Percentiles rank a stretch among this genome's conserved stretches.
phyloP scores from a whole-genome alignment of 1,284 basidiomycete genomes.

The Puccinia novopanici region DNA sequence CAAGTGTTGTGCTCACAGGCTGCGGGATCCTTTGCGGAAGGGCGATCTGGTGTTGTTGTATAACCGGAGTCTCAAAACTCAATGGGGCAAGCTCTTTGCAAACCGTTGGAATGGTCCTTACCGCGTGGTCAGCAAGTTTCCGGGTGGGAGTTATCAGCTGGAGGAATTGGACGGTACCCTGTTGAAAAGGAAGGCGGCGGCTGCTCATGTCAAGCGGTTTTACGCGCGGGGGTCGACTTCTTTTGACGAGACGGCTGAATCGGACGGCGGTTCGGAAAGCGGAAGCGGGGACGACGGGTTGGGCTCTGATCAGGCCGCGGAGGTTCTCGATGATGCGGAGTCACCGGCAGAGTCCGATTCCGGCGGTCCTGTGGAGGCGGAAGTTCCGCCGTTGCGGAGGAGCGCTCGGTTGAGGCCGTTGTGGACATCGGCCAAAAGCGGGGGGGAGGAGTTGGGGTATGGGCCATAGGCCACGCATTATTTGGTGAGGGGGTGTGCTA shows the following conservation, averaged over 20 bases:
- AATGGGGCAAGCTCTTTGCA: constrained; percentile 21
- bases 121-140: background rate
- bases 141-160: background rate
- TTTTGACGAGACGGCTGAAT: background rate
- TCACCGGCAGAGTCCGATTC: no score
- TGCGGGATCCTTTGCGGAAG: background rate
- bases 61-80: background rate
- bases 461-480: no score
- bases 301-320: background rate
- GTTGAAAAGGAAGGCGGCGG: background rate
- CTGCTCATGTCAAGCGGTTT: background rate
- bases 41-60: constrained; percentile 30
- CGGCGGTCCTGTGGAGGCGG: no score
- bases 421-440: no score
- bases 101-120: constrained; percentile 30
- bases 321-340: no score
- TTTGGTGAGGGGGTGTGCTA: no score
- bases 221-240: background rate
- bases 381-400: no score
- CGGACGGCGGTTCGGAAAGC: no score
- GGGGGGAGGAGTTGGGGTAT: no score
- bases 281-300: no score
- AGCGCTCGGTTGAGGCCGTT: no score
- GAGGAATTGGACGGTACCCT: constrained; percentile 24
- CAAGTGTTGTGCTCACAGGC: background rate